Conservation (phyloP, 2,329 filamentous ascomycete genomes). For the Fusarium caatingaense region DNA sequence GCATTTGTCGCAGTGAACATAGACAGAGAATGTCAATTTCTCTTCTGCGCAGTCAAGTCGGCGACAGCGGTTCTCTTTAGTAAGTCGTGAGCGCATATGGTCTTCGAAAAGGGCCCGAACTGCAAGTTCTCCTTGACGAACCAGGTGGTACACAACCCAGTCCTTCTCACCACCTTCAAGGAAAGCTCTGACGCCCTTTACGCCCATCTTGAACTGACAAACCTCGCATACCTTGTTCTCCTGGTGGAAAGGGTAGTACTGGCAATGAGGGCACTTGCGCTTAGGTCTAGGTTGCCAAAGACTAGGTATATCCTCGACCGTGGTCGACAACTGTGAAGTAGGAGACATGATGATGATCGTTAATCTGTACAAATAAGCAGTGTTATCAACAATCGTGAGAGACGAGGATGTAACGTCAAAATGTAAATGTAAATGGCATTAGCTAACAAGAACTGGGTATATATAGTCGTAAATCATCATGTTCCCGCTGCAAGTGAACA, state of each 20-base stretch:
- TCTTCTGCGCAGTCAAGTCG: constrained; percentile 4
- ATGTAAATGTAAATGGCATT: constrained; percentile 26
- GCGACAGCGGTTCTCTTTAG: constrained; percentile 13
- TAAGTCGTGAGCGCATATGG: constrained; percentile 11
- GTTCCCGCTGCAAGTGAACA: constrained; percentile 31
- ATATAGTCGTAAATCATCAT: constrained; percentile 41
- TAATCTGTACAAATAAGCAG: background rate
- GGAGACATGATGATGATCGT: background rate
- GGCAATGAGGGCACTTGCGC: constrained; percentile 19
- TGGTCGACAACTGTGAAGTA: background rate
- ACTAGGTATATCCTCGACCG: background rate
- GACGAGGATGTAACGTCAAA: background rate
- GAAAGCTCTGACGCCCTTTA: background rate
- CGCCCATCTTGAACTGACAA: constrained; percentile 2
- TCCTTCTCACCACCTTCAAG: background rate
- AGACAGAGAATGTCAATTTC: background rate
- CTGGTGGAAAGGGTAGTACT: constrained; percentile 8
- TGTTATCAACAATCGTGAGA: background rate
- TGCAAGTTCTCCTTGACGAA: constrained; percentile 10
- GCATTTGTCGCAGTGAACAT: constrained; percentile 20
- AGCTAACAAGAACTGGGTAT: constrained; percentile 34
- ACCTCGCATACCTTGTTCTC: constrained; percentile 16
- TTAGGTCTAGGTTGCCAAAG: background rate
- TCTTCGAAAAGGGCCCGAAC: constrained; percentile 1
- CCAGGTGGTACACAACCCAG: constrained; percentile 20